A percentile compares a stretch with the other conserved stretches of the same genome.
Conservation (phyloP, 371 early-diverging fungal genomes). For the Rhizopus arrhizus region DNA sequence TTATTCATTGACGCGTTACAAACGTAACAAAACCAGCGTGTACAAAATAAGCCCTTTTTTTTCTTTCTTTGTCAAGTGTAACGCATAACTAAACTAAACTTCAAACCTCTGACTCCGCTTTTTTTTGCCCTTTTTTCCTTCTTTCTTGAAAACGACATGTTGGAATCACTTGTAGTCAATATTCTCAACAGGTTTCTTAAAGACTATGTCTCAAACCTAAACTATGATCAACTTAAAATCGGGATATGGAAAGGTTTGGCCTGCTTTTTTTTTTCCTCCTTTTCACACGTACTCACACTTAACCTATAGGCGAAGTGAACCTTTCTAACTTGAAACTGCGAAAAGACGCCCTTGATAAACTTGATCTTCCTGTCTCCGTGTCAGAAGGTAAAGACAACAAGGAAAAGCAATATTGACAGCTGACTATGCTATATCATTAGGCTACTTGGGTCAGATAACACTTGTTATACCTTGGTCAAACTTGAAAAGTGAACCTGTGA, state of each 20-base stretch:
- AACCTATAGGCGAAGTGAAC: slow-evolving; percentile 75
- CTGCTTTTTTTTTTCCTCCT: not conserved
- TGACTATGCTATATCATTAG: slow-evolving; percentile 27
- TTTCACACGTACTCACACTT: not conserved
- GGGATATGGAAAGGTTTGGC: slow-evolving; percentile 80
- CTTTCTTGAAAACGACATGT: slow-evolving; percentile 49
- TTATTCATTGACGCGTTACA: too few relatives aligned
- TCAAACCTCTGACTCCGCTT: not conserved
- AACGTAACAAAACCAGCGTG: too few relatives aligned
- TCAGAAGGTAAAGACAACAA: slow-evolving; percentile 60
- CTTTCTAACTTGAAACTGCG: slow-evolving; percentile 78
- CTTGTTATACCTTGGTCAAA: slow-evolving; percentile 88
- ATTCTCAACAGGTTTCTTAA: slow-evolving; percentile 82
- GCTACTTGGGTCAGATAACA: slow-evolving; percentile 79
- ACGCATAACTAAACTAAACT: not conserved
- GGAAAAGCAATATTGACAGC: not conserved
- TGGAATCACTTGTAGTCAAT: slow-evolving; percentile 76
- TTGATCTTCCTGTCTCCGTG: slow-evolving; percentile 84
- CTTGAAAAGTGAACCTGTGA: slow-evolving; percentile 80
- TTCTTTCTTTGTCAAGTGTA: too few relatives aligned
- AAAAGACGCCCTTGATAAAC: slow-evolving; percentile 80
- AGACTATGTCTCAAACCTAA: slow-evolving; percentile 85
- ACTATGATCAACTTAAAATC: slow-evolving; percentile 83
- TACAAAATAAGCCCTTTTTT: too few relatives aligned
- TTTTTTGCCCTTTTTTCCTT: not conserved